Evolutionary conservation across 805 yeast species (phyloP), one percentile per base, ranked within the genome.

Genomic region (Debaryomyces tyrocola): DNA sequence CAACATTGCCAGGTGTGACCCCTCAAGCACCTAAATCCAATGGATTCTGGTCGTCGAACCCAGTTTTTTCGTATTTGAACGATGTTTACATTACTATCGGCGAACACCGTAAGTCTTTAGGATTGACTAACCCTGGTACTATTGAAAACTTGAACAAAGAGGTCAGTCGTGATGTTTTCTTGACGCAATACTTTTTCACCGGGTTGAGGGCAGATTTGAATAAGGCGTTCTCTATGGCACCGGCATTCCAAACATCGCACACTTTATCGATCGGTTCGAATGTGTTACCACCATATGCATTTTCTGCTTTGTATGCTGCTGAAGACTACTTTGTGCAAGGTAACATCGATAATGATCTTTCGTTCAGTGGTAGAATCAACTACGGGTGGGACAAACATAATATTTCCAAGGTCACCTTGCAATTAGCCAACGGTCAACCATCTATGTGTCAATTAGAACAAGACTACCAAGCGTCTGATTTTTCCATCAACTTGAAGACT

Each of bases 161-260:
- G 74, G 97, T 90, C 48, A 75, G 91, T 53, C 85, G 91, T 70
- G 98, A 92, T 64, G 97, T 92, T 28, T 90, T 94, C 65, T 78
- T 90, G 59, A 83, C 80, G 63, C 96, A 90, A 65, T 87, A 88
- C 74, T 84, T 85, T 70, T 92, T 92, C 79, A 85, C 96, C 34
- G 99, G 99, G 49, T 79, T 94, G 62, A 87, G 96, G 67, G 99
- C 98, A 47, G 99, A 94, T 69, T 80, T 94, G 59, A 87, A 89
- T 74, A 92, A 92, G 78, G 89, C 91, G 11, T 90, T 94, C 64
- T 74, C 87, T 53, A 79, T 91, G 79, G 84, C 84, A 70, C 99
- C 99, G 48, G 91, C 89, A 48, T 94, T 94, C 85, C 98, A 94
- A 78, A 87, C 95, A 48, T 86, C 96, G 52, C 99, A 94, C 67